A percentile compares a stretch with the other conserved stretches of the same genome.
Conservation (phyloP, 495 filamentous ascomycete genomes). For the Penicillium coffeae region DNA sequence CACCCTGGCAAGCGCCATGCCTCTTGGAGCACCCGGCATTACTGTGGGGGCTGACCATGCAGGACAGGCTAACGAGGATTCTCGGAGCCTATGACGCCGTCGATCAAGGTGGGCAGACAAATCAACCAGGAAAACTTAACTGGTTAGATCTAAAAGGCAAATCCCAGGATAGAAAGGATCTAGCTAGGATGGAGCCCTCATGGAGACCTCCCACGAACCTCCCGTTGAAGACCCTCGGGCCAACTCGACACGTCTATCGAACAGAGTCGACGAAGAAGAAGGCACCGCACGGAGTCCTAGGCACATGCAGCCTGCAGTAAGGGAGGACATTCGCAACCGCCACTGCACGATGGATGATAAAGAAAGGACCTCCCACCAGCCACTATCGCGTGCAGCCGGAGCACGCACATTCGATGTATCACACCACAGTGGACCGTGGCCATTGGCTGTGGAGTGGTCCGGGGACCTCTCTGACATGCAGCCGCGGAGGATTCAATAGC, state of each 20-base stretch:
- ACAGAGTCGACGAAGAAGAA: neutral
- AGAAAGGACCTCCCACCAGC: conserved; percentile 10
- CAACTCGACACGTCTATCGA: neutral
- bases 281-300: neutral
- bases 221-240: neutral
- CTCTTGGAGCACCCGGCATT: conserved; percentile 1
- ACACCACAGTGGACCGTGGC: conserved; percentile 7
- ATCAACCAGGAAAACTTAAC: neutral
- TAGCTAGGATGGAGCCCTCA: no score
- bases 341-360: conserved; percentile 10
- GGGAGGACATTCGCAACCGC: conserved; percentile 1
- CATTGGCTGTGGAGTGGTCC: neutral
- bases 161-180: neutral
- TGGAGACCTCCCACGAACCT: no score
- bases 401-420: conserved; percentile 12
- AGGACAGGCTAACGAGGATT: conserved; percentile 6
- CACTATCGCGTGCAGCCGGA: conserved; percentile 17
- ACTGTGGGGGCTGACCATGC: conserved; percentile 13
- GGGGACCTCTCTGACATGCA: conserved; percentile 17
- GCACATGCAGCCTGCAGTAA: conserved; percentile 7
- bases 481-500: conserved; percentile 19
- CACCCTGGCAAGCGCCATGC: conserved; percentile 1
- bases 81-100: neutral
- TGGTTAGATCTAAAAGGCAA: neutral
- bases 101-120: neutral